A percentile compares a stretch with the other conserved stretches of the same genome.
These are phyloP conservation scores for Brasenia schreberi DNA, from an alignment of 164 flowering plant genomes.

Conservation along the genomic window DNA sequence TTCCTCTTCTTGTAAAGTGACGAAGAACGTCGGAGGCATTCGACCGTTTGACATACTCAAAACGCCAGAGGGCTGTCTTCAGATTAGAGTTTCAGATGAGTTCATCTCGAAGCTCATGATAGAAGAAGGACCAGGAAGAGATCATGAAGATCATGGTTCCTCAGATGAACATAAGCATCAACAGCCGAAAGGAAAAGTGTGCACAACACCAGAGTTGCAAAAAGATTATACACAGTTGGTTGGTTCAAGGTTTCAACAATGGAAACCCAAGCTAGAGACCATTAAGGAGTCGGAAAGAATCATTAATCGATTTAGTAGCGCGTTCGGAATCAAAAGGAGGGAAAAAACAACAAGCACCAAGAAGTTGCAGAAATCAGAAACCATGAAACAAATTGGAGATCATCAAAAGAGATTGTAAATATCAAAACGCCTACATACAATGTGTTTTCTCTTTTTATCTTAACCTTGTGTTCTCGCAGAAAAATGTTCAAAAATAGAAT, in stretches of 20 bases:
- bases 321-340: conserved; percentile 13
- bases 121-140: conserved; percentile 3
- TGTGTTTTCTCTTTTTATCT: not conserved
- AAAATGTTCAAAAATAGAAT: too few relatives aligned
- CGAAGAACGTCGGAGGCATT: conserved; percentile 22
- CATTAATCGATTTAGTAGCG: conserved; percentile 1
- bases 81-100: conserved; percentile 48
- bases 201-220: conserved; percentile 39
- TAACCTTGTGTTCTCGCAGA: not conserved
- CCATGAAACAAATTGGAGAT: not conserved
- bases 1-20: not conserved
- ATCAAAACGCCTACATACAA: not conserved
- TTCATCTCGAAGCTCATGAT: conserved; percentile 34
- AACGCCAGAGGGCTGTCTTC: conserved; percentile 32
- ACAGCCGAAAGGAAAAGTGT: conserved; percentile 13
- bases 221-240: conserved; percentile 48
- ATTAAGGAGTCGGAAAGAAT: conserved; percentile 24
- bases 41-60: conserved; percentile 41
- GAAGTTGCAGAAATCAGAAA: not conserved
- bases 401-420: not conserved
- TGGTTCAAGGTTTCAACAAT: conserved; percentile 12
- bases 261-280: conserved; percentile 58
- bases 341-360: conserved; percentile 1
- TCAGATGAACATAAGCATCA: not conserved
- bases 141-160: conserved; percentile 1